Evolutionary conservation across 73 alveolate genomes (phyloP), one percentile per base, ranked within the genome.

Genomic region (Paramecium caudatum): DNA sequence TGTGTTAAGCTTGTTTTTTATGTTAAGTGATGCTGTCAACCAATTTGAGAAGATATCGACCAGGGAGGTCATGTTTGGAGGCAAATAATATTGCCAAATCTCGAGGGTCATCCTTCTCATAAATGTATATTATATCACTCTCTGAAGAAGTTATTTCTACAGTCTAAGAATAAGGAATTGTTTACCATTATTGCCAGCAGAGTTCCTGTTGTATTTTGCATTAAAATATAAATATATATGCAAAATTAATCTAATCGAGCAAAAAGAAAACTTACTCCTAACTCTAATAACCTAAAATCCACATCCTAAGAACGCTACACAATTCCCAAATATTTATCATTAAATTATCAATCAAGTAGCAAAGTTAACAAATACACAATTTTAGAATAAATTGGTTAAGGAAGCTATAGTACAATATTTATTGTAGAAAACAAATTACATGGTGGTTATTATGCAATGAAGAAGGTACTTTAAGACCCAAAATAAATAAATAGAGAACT

Each of bases 41-140:
- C 69, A 74, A 74, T 6, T 74, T 41, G 13, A 41, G 10, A 15
- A 74, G 39, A 23, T 39, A 37, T 6, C 88, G 62, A 9, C 88
- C 88, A 16, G 88, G 88, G 23, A 74, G 62, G 30, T 74, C 88
- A 45, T 74, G 88, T 12, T 74, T 74, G 8, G 62, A 27, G 16
- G 88, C 88, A 74, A 74, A 74, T 21, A 30, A 13, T 74, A 74
- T 74, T 5, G 68, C 65, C 10, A 74, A 74, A 74, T 74, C 88
- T 45, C 88, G 6, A 4, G 88, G 88, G 32, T 74, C 88, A 45
- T 74, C 88, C 1, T 6, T 27, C 21, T 41, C 69, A 45, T 74
- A 37, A 43, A 74, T 74, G 10, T 74, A 74, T 2, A 74, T 74
- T 10, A 39, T 21, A 19, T 74, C 88, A 8, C 15, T 39, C 46